Evolutionary conservation across 176 grass and related monocot genomes (phyloP).

Genomic region (Miscanthus lutarioriparius): DNA sequence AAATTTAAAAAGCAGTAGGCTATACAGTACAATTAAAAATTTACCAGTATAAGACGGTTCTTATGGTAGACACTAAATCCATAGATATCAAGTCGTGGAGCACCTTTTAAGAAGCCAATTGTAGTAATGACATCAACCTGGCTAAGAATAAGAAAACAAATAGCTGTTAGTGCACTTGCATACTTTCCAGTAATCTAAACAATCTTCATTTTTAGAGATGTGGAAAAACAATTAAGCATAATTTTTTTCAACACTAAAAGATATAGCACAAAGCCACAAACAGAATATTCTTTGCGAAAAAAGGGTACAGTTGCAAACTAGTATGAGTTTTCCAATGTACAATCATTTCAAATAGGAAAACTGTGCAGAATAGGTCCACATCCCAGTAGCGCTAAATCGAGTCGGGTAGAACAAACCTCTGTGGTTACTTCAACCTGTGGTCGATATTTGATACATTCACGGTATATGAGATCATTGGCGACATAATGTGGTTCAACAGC

Average conservation of each 20-base stretch:
- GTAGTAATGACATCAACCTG: slow-evolving; percentile 61
- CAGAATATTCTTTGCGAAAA: background rate
- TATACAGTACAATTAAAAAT: background rate
- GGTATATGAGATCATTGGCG: slow-evolving; percentile 55
- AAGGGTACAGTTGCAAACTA: background rate
- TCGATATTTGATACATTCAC: slow-evolving; percentile 68
- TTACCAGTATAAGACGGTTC: slow-evolving; percentile 78
- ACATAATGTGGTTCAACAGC: slow-evolving; percentile 54
- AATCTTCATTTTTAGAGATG: slow-evolving; percentile 11
- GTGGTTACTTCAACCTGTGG: slow-evolving; percentile 51
- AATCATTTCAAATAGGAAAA: slow-evolving; percentile 10
- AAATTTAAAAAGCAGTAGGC: slow-evolving; percentile 25
- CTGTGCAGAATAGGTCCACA: background rate
- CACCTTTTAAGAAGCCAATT: slow-evolving; percentile 72
- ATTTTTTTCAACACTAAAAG: slow-evolving; percentile 1
- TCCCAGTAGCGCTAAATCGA: slow-evolving; percentile 1
- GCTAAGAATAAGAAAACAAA: slow-evolving; percentile 18
- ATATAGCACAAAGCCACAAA: background rate
- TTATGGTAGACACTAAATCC: slow-evolving; percentile 79
- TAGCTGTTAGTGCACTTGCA: slow-evolving; percentile 23
- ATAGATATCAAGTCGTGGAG: slow-evolving; percentile 58
- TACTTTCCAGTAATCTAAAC: background rate
- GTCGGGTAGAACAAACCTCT: slow-evolving; percentile 50
- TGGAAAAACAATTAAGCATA: slow-evolving; percentile 10
- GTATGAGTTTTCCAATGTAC: background rate